Evolutionary conservation across 805 yeast genomes (phyloP).

Genomic region (Barnettozyma populi): DNA sequence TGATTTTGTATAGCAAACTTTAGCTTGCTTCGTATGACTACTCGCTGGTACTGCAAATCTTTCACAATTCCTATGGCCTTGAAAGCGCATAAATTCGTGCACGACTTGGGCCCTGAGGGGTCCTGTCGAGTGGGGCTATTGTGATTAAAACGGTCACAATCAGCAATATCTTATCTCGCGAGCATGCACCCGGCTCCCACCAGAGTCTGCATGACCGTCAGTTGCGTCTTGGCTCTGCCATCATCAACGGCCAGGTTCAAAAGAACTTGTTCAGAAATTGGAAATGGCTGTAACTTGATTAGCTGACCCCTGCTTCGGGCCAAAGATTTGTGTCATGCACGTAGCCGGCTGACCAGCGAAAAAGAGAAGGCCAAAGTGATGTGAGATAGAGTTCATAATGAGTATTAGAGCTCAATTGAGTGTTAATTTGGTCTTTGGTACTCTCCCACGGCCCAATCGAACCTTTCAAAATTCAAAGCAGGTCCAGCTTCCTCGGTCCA

Average conservation of each 20-base stretch:
- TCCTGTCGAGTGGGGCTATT: neutral
- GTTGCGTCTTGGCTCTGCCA: neutral
- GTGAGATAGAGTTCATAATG: neutral
- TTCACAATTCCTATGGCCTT: too few species aligned
- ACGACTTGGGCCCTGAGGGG: neutral
- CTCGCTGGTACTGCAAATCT: too few species aligned
- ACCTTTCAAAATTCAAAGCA: too few species aligned
- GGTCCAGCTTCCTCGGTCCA: neutral
- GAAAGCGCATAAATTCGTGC: too few species aligned
- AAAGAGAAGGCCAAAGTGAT: neutral
- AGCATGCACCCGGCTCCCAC: neutral
- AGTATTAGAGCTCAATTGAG: too few species aligned
- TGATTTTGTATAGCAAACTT: too few species aligned
- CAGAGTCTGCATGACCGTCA: neutral
- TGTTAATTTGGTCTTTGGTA: neutral
- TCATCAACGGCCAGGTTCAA: neutral
- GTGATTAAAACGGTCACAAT: neutral
- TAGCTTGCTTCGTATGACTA: too few species aligned
- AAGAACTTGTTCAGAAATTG: neutral
- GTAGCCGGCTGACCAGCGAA: neutral
- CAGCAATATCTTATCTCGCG: neutral
- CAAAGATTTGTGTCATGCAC: constrained; percentile 1
- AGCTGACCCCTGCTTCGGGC: constrained; percentile 1
- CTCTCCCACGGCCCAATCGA: too few species aligned
- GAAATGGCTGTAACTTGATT: neutral